Percentiles rank a stretch among this genome's conserved stretches.
Evolutionary conservation across 106 monocot genomes (phyloP).

Genomic region (Cymbidium sinense): DNA sequence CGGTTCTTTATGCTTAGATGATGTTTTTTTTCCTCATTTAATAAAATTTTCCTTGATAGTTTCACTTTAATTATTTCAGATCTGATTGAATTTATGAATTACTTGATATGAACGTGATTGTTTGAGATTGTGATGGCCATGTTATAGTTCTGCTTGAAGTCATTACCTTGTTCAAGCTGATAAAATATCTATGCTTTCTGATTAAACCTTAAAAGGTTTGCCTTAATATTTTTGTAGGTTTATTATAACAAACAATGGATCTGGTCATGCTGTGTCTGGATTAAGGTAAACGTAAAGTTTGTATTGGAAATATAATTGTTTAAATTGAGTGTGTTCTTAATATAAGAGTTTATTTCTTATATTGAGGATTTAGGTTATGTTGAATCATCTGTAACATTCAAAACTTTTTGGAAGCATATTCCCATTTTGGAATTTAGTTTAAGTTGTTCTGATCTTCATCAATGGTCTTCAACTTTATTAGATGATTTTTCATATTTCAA

Average conservation of each 20-base stretch:
- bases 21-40: background rate
- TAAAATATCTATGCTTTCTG: constrained; percentile 3
- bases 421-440: background rate
- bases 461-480: background rate
- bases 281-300: constrained; percentile 35
- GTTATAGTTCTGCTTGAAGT: background rate
- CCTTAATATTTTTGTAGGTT: constrained; percentile 45
- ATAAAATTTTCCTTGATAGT: background rate
- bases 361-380: background rate
- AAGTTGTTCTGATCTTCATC: background rate
- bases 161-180: background rate
- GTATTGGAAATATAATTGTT: background rate
- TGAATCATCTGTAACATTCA: background rate
- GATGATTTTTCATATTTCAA: background rate
- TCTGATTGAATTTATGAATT: background rate
- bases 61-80: background rate
- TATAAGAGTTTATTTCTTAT: background rate
- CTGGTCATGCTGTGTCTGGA: constrained; percentile 76
- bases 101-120: background rate
- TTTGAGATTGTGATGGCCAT: background rate
- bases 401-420: background rate
- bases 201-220: background rate
- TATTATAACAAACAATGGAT: constrained; percentile 80
- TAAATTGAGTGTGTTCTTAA: background rate
- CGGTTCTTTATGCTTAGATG: background rate